Evolutionary conservation across 768 basidiomycete species (phyloP).

Genomic region (Mycena filopes): DNA sequence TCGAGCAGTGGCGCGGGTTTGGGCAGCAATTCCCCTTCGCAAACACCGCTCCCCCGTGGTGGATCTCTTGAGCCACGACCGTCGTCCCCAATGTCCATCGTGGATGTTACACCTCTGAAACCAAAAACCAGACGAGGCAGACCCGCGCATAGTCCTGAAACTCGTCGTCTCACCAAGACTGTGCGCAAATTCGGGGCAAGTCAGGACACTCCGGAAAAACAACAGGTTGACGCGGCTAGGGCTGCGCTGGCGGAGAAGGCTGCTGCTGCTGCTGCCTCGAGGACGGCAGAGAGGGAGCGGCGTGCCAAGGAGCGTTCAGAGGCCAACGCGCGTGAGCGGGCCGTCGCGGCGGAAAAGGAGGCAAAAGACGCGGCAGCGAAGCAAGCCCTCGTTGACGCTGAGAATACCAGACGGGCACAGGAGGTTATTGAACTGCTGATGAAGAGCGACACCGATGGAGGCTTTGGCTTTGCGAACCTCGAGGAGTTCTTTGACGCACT

Average conservation of each 20-base stretch:
- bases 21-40: not conserved
- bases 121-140: not conserved
- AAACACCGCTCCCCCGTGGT: not conserved
- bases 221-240: not conserved
- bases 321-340: not conserved
- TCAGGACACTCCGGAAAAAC: not conserved
- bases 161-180: not conserved
- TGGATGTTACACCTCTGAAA: slow-evolving; percentile 6
- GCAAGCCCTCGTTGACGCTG: not conserved
- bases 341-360: not conserved
- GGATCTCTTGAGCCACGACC: not conserved
- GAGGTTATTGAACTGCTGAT: not conserved
- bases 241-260: not conserved
- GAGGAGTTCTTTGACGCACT: slow-evolving; percentile 14
- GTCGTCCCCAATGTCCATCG: not conserved
- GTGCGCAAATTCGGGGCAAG: not conserved
- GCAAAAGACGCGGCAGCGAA: not conserved
- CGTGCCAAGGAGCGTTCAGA: not conserved
- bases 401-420: slow-evolving; percentile 6
- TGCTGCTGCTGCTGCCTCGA: not conserved
- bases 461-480: slow-evolving; percentile 5
- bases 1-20: not conserved
- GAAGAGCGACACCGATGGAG: slow-evolving; percentile 2
- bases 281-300: not conserved
- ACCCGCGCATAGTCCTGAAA: not conserved